Conservation (phyloP, 176 grass and related monocot genomes). For the Musa itinerans region DNA sequence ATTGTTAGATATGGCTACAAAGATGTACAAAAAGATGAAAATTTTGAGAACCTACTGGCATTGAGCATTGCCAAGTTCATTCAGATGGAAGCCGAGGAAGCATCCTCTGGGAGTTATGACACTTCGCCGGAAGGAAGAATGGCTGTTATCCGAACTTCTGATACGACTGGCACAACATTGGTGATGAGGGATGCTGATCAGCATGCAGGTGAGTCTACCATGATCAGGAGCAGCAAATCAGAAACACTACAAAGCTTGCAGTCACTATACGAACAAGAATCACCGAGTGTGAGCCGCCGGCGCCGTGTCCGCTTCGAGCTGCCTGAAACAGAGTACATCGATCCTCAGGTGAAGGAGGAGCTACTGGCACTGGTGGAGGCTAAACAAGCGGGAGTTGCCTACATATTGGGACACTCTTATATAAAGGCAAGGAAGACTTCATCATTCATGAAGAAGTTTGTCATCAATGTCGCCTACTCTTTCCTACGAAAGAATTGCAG, state of each 20-base stretch:
- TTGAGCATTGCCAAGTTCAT: conserved; percentile 97
- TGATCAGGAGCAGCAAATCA: conserved; percentile 56
- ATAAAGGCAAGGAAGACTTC: conserved; percentile 89
- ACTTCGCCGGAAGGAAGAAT: conserved; percentile 78
- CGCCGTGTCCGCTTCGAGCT: conserved; percentile 58
- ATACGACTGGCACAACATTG: conserved; percentile 35
- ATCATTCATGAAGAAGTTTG: conserved; percentile 70
- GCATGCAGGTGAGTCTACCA: conserved; percentile 30
- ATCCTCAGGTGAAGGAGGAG: conserved; percentile 62
- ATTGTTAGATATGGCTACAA: conserved; percentile 93
- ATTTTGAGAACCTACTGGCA: conserved; percentile 80
- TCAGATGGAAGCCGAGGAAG: conserved; percentile 89
- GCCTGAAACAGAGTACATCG: conserved; percentile 23
- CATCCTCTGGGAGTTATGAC: conserved; percentile 43
- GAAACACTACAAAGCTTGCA: conserved; percentile 78
- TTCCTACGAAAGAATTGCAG: conserved; percentile 95
- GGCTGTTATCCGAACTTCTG: conserved; percentile 69
- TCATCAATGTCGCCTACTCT: conserved; percentile 81
- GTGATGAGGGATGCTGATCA: conserved; percentile 40
- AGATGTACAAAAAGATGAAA: conserved; percentile 72
- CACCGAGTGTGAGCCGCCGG: conserved; percentile 37
- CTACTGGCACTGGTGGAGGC: conserved; percentile 59
- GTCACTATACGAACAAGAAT: conserved; percentile 77
- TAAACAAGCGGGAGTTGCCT: conserved; percentile 69
- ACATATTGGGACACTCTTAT: conserved; percentile 85